A percentile compares a stretch with the other conserved stretches of the same genome.
Evolutionary conservation across 2,329 filamentous ascomycete genomes (phyloP).

Genomic region (Claviceps lovelessii): DNA sequence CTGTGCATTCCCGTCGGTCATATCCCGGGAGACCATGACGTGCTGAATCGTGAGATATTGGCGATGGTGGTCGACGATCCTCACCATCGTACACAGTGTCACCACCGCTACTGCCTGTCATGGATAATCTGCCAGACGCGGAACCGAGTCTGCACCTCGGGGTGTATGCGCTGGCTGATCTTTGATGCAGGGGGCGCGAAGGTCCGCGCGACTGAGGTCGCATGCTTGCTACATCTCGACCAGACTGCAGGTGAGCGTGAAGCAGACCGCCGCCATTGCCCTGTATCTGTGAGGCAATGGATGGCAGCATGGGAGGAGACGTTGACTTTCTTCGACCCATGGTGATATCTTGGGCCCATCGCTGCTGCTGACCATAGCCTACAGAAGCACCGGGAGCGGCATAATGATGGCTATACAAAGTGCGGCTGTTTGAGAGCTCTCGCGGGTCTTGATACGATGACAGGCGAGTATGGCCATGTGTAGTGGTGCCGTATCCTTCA

Average conservation of each 20-base stretch:
- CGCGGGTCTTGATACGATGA: slow-evolving; percentile 1
- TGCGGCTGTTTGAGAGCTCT: background rate
- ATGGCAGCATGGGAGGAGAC: slow-evolving; percentile 11
- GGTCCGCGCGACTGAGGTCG: background rate
- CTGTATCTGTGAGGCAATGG: slow-evolving; percentile 12
- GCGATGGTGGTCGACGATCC: background rate
- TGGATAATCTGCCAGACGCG: slow-evolving; percentile 8
- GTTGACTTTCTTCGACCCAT: slow-evolving; percentile 1
- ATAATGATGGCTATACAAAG: background rate
- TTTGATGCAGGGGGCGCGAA: slow-evolving; percentile 10
- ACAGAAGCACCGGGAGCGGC: background rate
- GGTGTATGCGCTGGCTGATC: slow-evolving; percentile 12
- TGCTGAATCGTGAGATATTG: slow-evolving; percentile 3
- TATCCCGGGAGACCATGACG: slow-evolving; percentile 1
- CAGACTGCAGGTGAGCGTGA: background rate
- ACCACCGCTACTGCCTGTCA: slow-evolving; percentile 7
- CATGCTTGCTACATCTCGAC: background rate
- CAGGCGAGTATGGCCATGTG: slow-evolving; percentile 1
- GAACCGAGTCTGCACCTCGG: slow-evolving; percentile 5
- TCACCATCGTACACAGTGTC: slow-evolving; percentile 1
- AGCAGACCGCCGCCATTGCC: background rate
- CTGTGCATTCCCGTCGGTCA: slow-evolving; percentile 1
- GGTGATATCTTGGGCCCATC: background rate
- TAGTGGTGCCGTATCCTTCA: background rate
- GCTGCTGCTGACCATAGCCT: slow-evolving; percentile 1